phyloP scores from a whole-genome alignment of 2,329 filamentous ascomycete genomes.

The Paecilomyces dactylethromorphus region DNA sequence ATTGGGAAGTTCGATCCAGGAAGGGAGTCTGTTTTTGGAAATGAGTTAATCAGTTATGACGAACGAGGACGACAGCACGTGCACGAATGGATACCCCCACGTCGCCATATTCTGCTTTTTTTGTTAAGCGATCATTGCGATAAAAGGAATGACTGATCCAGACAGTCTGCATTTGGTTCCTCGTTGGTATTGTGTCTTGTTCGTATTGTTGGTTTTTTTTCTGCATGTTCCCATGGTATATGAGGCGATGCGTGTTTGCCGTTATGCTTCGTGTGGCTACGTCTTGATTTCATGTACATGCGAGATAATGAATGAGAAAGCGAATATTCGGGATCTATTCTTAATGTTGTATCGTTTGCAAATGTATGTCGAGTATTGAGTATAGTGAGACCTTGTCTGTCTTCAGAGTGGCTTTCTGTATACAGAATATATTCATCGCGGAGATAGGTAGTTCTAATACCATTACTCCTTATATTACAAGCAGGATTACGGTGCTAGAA shows the following conservation, averaged over 20 bases:
- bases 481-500: too few relatives aligned
- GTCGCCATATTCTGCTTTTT: neutral
- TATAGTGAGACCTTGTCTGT: neutral
- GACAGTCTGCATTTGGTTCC: neutral
- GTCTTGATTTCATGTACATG: neutral
- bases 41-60: neutral
- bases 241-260: neutral
- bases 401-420: too few relatives aligned
- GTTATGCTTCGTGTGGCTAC: neutral
- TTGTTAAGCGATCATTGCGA: neutral
- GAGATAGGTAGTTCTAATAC: too few relatives aligned
- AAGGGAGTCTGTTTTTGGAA: neutral
- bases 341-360: neutral
- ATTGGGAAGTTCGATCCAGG: neutral
- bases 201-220: neutral
- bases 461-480: too few relatives aligned
- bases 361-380: neutral
- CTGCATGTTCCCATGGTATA: neutral
- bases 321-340: neutral
- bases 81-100: neutral
- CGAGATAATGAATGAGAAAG: neutral
- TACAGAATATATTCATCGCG: too few relatives aligned
- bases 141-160: neutral
- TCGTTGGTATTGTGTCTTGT: neutral
- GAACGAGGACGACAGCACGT: too few relatives aligned